Evolutionary conservation across 1,284 basidiomycete genomes (phyloP).

Genomic region (Trametes polyzona): DNA sequence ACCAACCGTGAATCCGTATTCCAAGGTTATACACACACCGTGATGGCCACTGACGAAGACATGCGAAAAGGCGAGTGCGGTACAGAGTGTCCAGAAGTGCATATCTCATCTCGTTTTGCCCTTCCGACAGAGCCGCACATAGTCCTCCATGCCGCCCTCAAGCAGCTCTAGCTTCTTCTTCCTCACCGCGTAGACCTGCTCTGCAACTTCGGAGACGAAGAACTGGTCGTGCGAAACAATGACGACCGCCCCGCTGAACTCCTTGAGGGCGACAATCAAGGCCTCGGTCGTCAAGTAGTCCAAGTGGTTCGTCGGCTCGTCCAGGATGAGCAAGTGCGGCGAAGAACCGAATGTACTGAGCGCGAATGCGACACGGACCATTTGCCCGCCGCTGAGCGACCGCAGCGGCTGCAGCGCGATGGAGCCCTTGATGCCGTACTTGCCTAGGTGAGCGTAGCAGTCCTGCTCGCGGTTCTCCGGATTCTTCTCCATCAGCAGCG

Average conservation of each 20-base stretch:
- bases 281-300: conserved; percentile 56
- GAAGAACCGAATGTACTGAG: conserved; percentile 53
- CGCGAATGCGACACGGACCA: conserved; percentile 52
- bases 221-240: conserved; percentile 24
- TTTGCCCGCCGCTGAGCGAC: conserved; percentile 64
- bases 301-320: conserved; percentile 89
- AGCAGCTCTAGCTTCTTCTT: conserved; percentile 44
- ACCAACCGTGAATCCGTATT: too few species aligned
- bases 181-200: conserved; percentile 48
- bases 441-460: conserved; percentile 48
- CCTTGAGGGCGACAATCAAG: conserved; percentile 19
- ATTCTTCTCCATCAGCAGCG: conserved; percentile 42
- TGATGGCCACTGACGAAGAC: too few species aligned
- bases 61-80: too few species aligned
- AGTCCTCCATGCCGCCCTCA: conserved; percentile 42
- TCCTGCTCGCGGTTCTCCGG: conserved; percentile 33
- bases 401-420: conserved; percentile 46
- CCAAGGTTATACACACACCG: too few species aligned
- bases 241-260: conserved; percentile 19
- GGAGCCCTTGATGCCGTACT: conserved; percentile 52
- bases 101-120: conserved; percentile 9
- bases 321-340: conserved; percentile 91
- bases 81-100: too few species aligned
- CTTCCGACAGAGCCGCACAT: conserved; percentile 19
- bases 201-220: conserved; percentile 35